A percentile compares a stretch with the other conserved stretches of the same genome.
These are phyloP conservation scores for Talaromyces islandicus DNA, from an alignment of 2,329 filamentous ascomycete species.

Conservation along the genomic window DNA sequence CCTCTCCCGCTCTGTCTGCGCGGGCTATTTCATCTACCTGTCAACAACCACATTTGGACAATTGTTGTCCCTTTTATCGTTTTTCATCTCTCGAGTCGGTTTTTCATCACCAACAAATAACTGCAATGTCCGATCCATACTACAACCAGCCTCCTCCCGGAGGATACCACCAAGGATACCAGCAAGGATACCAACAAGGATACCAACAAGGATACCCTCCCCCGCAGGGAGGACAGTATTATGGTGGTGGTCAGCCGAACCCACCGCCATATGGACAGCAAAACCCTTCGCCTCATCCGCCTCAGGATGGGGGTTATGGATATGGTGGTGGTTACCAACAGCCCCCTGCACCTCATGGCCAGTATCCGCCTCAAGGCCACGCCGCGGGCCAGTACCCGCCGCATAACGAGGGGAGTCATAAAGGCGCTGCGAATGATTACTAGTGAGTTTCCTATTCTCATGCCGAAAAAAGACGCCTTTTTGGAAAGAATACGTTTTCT, in stretches of 20 bases:
- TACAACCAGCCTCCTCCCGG: not conserved
- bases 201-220: slow-evolving; percentile 6
- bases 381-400: not conserved
- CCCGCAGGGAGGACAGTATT: slow-evolving; percentile 15
- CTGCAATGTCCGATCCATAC: slow-evolving; percentile 11
- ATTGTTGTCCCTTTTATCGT: not conserved
- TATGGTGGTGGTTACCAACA: slow-evolving; percentile 20
- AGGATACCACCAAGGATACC: slow-evolving; percentile 4
- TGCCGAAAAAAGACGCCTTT: not conserved
- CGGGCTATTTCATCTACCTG: not conserved
- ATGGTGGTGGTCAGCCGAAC: slow-evolving; percentile 11
- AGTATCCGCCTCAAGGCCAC: not conserved
- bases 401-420: not conserved
- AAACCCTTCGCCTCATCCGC: slow-evolving; percentile 25
- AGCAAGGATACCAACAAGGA: slow-evolving; percentile 2
- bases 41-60: not conserved
- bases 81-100: not conserved
- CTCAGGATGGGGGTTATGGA: slow-evolving; percentile 21
- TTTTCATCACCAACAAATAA: not conserved
- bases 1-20: not conserved
- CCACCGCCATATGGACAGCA: slow-evolving; percentile 9
- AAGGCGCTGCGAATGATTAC: slow-evolving; percentile 8
- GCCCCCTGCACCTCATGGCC: not conserved
- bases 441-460: not conserved
- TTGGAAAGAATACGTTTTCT: not conserved